Base-by-base conservation (phyloP, 2,329 filamentous ascomycete species). In the Aspergillus thermomutatus region DNA sequence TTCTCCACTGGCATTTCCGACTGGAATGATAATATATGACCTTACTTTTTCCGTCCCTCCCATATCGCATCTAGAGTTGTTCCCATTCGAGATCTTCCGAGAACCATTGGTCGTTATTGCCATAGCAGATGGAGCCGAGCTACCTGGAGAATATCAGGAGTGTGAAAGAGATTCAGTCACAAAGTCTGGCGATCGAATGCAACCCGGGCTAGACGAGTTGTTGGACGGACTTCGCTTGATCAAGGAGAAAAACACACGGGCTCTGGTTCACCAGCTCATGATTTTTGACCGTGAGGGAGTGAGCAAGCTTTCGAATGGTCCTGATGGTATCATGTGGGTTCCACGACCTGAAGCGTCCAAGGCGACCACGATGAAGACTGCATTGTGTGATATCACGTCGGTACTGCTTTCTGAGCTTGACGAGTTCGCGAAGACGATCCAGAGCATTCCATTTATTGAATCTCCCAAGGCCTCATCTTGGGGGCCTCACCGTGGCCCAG, bases 61-160 rank as follows among this genome's bases (percentile, higher is more conserved):
- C n/a, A 82, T 87, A 31, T 91, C 90, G 31, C 91, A 96, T 70
- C 80, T 91, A 46, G 83, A 90, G 21, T 78, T 96, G 43, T 89
- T 89, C 40, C 92, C 94, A 1, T 97, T 97, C 78, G 94, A 99
- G 72, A 80, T 93, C 46, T 96, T 91, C 72, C 85, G 92, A 65
- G 91, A 96, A 72, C 89, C 91, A 8, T 80, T 97, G 53, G 85
- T 89, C 52, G 82, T 97, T 26, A 83, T 99, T 60, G 93, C 91
- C 3, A 81, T 97, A 57, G 90, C 91, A 17, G 93, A 97, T 74
- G 91, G 90, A 49, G 76, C 79, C 43, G 91, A 95, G 72, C 80
- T 90, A 26, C 76, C 76, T 4, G 74, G 77, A 34, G 56, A 49
- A 31, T 50, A 60, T 7, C 58, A 54, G 23, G 53, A 61, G 17